Base-by-base conservation (phyloP, 1,284 basidiomycete species). In the Moesziomyces globuligerus region DNA sequence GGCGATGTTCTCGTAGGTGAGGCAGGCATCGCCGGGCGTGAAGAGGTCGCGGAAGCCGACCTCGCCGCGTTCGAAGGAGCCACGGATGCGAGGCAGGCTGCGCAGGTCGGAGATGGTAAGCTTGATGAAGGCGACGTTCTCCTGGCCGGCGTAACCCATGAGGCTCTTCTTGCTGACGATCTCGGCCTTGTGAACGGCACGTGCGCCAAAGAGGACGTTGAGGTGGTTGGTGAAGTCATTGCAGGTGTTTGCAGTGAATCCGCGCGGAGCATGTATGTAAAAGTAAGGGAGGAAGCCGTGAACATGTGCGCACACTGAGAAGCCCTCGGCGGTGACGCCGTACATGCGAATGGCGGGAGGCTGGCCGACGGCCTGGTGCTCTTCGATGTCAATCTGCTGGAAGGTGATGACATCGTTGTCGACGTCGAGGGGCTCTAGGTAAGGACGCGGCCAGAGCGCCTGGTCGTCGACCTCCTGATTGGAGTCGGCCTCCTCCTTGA, bases 361-460 rank as follows among this genome's bases (percentile, higher is more conserved):
- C 23, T 72, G 51, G 20, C 68, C 64, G 6, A 77, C 62, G 24
- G 59, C 48, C 41, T 74, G 74, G 21, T 70, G 56, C 58, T 82
- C 80, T 44, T 82, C 80, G 39, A 81, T 76, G 43, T 82, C 80
- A 49, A 82, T 81, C 57, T 82, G 80, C 59, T 82, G 80, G 49
- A 82, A 82, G 23, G 70, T 69, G 51, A 80, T 59, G 24, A 37
- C 36, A 32, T 77, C 68, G 9, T 44, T 59, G 23, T 70, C 50
- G 24, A 69, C 41, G 44, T 79, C 70, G 37, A 80, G 47, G 3
- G 60, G 55, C 3, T 62, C 49, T 23, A 79, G 53, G 15, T 56
- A 45, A 5, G 78, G 78, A 10, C 78, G 70, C 3, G 72, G 71
- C 78, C 78, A 80, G 10, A 59, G 37, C 25, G 67, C 62, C 34